phyloP scores from a whole-genome alignment of 2,329 filamentous ascomycete species.

The Lachnellula willkommii region DNA sequence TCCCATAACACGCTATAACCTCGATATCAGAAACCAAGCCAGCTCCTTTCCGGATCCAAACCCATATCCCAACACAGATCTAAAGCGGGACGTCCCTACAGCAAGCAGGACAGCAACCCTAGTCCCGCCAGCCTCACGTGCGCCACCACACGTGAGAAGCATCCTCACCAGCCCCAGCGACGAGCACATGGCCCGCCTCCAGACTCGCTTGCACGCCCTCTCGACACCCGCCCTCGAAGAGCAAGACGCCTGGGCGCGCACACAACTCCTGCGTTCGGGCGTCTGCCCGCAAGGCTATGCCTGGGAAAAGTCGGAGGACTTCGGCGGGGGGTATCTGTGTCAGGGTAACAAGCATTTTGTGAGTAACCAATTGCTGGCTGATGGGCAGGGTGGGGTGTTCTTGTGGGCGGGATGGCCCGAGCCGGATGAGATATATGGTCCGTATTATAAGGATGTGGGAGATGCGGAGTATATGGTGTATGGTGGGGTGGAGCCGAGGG shows the following conservation, averaged over 20 bases:
- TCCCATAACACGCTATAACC: background rate
- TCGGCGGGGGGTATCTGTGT: background rate
- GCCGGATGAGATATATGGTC: background rate
- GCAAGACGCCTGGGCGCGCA: background rate
- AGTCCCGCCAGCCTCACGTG: background rate
- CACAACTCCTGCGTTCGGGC: background rate
- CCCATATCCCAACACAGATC: background rate
- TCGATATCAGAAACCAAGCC: background rate
- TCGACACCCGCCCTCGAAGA: background rate
- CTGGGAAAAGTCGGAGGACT: background rate
- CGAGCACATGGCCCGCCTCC: background rate
- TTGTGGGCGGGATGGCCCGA: background rate
- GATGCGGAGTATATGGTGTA: background rate
- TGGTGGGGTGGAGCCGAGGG: background rate
- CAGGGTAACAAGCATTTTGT: background rate
- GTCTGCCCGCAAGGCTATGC: background rate
- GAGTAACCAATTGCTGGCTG: background rate
- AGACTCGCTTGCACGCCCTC: background rate
- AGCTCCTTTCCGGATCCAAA: background rate
- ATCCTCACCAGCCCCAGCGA: background rate
- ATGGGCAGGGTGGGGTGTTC: conserved; percentile 2
- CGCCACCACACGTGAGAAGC: background rate
- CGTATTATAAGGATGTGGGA: background rate
- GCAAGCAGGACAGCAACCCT: background rate
- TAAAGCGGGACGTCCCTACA: no score